phyloP scores from a whole-genome alignment of 176 grass and related monocot species.

The Aegilops tauschii region DNA sequence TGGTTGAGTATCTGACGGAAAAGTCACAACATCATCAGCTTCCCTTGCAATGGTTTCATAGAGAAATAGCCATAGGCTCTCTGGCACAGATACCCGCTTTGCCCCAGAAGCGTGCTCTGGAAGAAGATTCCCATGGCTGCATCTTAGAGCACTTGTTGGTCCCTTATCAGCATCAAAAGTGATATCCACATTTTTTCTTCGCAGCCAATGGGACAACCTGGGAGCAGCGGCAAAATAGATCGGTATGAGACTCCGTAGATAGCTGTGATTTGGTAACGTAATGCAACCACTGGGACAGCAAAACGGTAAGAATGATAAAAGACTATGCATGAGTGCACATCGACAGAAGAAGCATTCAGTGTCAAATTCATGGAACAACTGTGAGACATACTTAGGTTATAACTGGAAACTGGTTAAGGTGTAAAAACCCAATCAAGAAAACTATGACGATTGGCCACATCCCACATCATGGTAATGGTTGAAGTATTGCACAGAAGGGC shows the following conservation, averaged over 20 bases:
- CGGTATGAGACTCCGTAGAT: neutral
- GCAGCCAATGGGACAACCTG: conserved; percentile 88
- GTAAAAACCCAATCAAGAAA: neutral
- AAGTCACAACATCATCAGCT: conserved; percentile 53
- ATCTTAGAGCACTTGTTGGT: conserved; percentile 75
- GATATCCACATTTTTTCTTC: conserved; percentile 77
- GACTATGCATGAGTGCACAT: neutral
- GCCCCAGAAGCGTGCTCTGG: conserved; percentile 81
- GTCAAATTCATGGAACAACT: neutral
- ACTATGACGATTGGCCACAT: neutral
- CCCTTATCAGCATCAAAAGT: conserved; percentile 70
- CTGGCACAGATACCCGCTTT: conserved; percentile 81
- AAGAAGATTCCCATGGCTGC: conserved; percentile 77
- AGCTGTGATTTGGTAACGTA: neutral
- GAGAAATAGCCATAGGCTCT: conserved; percentile 86
- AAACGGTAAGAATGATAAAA: conserved; percentile 22
- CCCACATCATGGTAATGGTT: neutral
- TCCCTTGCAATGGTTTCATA: conserved; percentile 46
- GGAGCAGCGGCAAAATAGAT: conserved; percentile 7
- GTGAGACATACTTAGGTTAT: conserved; percentile 16
- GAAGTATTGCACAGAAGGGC: conserved; percentile 6
- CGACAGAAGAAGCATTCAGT: neutral
- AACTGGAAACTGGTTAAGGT: conserved; percentile 4
- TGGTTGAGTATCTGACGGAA: conserved; percentile 67
- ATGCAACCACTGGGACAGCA: conserved; percentile 48